A percentile compares a stretch with the other conserved stretches of the same genome.
phyloP scores from a whole-genome alignment of 306 rosid species.

The Sesbania bispinosa region DNA sequence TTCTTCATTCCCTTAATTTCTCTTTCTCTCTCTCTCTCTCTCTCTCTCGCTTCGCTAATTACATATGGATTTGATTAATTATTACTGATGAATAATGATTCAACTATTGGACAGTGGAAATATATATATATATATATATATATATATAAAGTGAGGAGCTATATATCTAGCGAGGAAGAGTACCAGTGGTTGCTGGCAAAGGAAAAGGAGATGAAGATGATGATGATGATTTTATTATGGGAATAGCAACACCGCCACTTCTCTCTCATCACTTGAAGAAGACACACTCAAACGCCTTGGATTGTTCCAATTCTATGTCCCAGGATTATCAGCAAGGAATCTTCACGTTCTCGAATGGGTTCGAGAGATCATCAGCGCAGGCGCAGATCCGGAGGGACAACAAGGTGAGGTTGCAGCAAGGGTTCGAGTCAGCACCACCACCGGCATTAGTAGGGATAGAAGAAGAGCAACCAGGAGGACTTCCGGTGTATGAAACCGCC shows the following conservation, averaged over 20 bases:
- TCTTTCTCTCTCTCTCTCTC: too few species aligned
- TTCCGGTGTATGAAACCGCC: constrained; percentile 61
- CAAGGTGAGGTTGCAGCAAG: constrained; percentile 58
- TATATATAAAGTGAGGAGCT: neutral
- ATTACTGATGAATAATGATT: constrained; percentile 2
- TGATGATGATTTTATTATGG: constrained; percentile 50
- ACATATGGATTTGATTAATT: too few species aligned
- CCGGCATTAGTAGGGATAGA: constrained; percentile 62
- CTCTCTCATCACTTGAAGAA: neutral
- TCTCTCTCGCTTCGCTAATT: too few species aligned
- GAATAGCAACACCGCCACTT: constrained; percentile 42
- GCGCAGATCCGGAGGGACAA: constrained; percentile 89
- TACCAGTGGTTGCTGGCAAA: neutral
- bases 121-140: too few species aligned
- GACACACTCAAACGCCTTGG: neutral
- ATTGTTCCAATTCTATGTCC: constrained; percentile 72
- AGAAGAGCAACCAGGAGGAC: constrained; percentile 51
- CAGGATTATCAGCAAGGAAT: constrained; percentile 79
- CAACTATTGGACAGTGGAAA: constrained; percentile 7
- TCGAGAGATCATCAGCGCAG: constrained; percentile 57
- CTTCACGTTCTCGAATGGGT: constrained; percentile 75
- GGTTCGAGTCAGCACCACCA: constrained; percentile 43
- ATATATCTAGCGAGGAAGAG: too few species aligned
- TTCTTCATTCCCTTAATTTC: neutral
- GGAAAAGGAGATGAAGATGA: neutral